Base-by-base conservation (phyloP, 495 filamentous ascomycete species). In the Podospora conica region DNA sequence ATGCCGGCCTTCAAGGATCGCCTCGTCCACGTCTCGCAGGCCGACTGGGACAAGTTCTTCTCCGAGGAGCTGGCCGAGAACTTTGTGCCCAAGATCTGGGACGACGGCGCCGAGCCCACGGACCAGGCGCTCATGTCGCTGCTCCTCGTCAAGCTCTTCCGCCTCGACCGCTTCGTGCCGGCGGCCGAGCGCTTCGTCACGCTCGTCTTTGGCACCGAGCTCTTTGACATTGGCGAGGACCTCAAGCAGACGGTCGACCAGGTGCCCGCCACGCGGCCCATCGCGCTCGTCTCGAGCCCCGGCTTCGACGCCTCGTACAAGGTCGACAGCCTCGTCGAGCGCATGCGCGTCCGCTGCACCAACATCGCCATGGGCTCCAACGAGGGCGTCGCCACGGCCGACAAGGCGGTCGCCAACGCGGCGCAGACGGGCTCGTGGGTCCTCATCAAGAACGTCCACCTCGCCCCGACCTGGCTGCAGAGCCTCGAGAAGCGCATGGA, bases 331-430 rank as follows among this genome's bases (percentile, higher is more conserved):
- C 82, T 98, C 23, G 95, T 98, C 23, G 92, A 97, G 75, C 86
- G 89, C 68, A 89, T 85, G 75, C 83, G 86, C 61, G 87, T 88
- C 29, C 89, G 83, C 28, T 99, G 95, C 80, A 92, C 92, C 40
- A 97, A 96, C 76, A 97, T 98, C 74, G 95, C 95, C 69, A 99
- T 99, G 95, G 95, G 95, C 70, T 98, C 95, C 20, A 95, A 92
- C 69, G 95, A 99, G 80, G 91, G 92, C 73, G 81, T 93, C 15
- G 87, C 92, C 66, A 94, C 87, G 63, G 95, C 95, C 29, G 96
- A 98, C 80, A 96, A 96, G 76, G 95, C 95, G 23, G 91, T 99
- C 73, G 89, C 85, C 82, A 93, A 92, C 74, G 95, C 95, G 18
- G 94, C 96, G 8, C 90, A 93, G 60, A 90, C 89, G 3, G 95